Percentiles rank a stretch among this genome's conserved stretches.
These are phyloP conservation scores for Solanum raphanifolium DNA, from an alignment of 257 asterid species.

Conservation along the genomic window DNA sequence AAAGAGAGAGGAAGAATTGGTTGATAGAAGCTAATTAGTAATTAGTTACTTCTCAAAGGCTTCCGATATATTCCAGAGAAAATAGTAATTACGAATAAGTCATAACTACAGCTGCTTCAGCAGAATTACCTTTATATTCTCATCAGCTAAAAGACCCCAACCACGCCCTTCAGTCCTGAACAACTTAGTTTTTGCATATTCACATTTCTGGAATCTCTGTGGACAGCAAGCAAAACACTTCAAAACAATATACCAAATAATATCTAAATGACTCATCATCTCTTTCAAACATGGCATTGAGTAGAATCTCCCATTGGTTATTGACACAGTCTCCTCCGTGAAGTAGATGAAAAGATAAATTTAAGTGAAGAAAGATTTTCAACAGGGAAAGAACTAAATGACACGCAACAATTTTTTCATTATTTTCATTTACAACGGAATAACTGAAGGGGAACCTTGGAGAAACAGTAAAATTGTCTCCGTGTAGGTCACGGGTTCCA, in stretches of 20 bases:
- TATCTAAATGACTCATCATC: not conserved
- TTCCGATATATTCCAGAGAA: too few relatives aligned
- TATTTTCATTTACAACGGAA: not conserved
- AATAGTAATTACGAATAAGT: too few relatives aligned
- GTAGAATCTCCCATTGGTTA: not conserved
- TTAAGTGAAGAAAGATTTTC: not conserved
- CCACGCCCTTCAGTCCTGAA: slow-evolving; percentile 88
- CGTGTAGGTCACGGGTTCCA: not conserved
- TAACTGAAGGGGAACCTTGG: not conserved
- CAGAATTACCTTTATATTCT: not conserved
- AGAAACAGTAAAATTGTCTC: not conserved
- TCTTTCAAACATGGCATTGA: not conserved
- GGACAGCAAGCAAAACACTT: not conserved
- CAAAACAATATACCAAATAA: slow-evolving; percentile 8
- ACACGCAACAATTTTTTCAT: not conserved
- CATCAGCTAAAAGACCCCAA: slow-evolving; percentile 81
- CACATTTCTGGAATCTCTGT: slow-evolving; percentile 33
- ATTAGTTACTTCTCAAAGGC: slow-evolving; percentile 8
- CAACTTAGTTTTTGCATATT: slow-evolving; percentile 60
- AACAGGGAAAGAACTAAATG: not conserved
- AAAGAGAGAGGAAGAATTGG: slow-evolving; percentile 4
- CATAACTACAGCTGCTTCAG: not conserved
- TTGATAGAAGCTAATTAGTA: not conserved
- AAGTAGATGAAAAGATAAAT: not conserved
- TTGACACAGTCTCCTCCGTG: not conserved